These are phyloP conservation scores for Cercospora zeae-maydis DNA, from an alignment of 2,329 filamentous ascomycete genomes.

Conservation along the genomic window DNA sequence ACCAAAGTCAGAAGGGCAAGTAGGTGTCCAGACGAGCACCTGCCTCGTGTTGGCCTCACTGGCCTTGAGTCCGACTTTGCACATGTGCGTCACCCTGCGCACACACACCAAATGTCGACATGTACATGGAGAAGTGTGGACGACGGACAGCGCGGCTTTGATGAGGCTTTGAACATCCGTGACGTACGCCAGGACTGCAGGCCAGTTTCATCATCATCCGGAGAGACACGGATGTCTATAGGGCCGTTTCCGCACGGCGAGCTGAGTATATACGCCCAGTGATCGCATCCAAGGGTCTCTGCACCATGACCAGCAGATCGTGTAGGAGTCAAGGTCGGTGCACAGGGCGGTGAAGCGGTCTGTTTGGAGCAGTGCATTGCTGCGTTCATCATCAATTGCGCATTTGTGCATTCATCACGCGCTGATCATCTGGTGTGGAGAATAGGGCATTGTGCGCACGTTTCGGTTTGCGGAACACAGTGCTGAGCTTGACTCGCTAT, in stretches of 20 bases:
- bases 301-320: background rate
- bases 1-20: too few relatives aligned
- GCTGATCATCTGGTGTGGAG: background rate
- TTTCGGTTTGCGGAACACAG: background rate
- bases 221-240: background rate
- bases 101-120: too few relatives aligned
- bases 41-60: too few relatives aligned
- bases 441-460: background rate
- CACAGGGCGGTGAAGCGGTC: too few relatives aligned
- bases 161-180: background rate
- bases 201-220: background rate
- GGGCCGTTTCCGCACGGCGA: background rate
- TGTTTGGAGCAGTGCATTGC: background rate
- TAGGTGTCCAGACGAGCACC: too few relatives aligned
- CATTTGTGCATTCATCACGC: background rate
- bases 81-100: too few relatives aligned
- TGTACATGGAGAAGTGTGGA: background rate
- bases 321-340: background rate
- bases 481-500: background rate
- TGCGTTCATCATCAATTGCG: background rate
- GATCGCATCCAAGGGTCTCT: background rate
- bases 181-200: background rate
- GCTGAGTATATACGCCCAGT: background rate
- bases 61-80: too few relatives aligned
- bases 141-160: background rate